A percentile compares a stretch with the other conserved stretches of the same genome.
These are phyloP conservation scores for Russula ochroleuca DNA, from an alignment of 768 basidiomycete genomes.

Conservation along the genomic window DNA sequence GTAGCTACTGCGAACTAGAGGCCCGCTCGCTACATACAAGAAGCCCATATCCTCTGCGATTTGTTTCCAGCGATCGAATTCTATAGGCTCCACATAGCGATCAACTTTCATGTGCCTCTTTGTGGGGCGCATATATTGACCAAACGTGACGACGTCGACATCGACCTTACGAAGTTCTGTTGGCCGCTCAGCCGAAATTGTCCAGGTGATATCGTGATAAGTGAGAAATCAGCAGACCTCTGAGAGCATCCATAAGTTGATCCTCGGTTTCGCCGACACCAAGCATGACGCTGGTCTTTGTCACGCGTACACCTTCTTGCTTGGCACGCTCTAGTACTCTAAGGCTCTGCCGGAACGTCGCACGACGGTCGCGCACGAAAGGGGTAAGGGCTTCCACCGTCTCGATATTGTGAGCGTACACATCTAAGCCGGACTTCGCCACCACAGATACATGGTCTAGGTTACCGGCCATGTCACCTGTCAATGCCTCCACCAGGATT, in stretches of 20 bases:
- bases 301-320: conserved; percentile 76
- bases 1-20: conserved; percentile 92
- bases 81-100: conserved; percentile 89
- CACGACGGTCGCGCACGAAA: conserved; percentile 90
- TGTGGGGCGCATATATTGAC: conserved; percentile 99
- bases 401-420: conserved; percentile 97
- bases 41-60: conserved; percentile 93
- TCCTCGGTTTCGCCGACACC: conserved; percentile 89
- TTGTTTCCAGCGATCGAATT: conserved; percentile 89
- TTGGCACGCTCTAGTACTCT: conserved; percentile 80
- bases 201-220: neutral
- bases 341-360: conserved; percentile 83
- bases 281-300: conserved; percentile 98
- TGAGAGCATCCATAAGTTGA: conserved; percentile 76
- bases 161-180: conserved; percentile 81
- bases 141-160: conserved; percentile 98
- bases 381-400: conserved; percentile 94
- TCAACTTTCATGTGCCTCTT: conserved; percentile 99
- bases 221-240: conserved; percentile 50
- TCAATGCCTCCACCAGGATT: conserved; percentile 94
- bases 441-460: conserved; percentile 72
- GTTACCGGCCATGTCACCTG: conserved; percentile 87
- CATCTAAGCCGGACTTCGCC: conserved; percentile 91
- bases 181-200: conserved; percentile 17
- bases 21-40: conserved; percentile 95